Conservation (phyloP, 2,329 filamentous ascomycete species). For the Chaetomiaceae sp. region DNA sequence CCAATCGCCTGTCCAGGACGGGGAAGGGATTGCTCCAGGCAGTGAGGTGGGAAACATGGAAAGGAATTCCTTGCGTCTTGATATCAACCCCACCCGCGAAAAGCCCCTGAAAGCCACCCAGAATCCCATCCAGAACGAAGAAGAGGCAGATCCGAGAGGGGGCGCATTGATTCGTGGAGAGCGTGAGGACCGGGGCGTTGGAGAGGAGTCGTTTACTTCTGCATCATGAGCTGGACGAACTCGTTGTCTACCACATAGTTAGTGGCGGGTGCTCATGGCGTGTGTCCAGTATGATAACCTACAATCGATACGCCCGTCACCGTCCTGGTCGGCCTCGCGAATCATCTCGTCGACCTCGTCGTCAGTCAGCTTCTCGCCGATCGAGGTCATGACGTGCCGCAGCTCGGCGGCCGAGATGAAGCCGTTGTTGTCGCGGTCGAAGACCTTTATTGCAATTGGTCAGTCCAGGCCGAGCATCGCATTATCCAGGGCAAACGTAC, state of each 20-base stretch:
- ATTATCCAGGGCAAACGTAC: slow-evolving; percentile 37
- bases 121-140: slow-evolving; percentile 23
- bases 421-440: slow-evolving; percentile 87
- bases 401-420: slow-evolving; percentile 87
- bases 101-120: slow-evolving; percentile 18
- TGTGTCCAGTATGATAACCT: slow-evolving; percentile 32
- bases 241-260: slow-evolving; percentile 65
- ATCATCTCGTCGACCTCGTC: slow-evolving; percentile 94
- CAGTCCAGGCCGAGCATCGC: slow-evolving; percentile 10
- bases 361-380: slow-evolving; percentile 86
- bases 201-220: slow-evolving; percentile 60
- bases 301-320: slow-evolving; percentile 87
- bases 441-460: slow-evolving; percentile 49
- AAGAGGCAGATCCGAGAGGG: slow-evolving; percentile 21
- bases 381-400: slow-evolving; percentile 87
- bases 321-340: slow-evolving; percentile 83
- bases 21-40: slow-evolving; percentile 1
- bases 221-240: slow-evolving; percentile 94
- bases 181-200: slow-evolving; percentile 11
- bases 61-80: slow-evolving; percentile 14
- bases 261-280: slow-evolving; percentile 18
- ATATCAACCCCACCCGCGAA: slow-evolving; percentile 19
- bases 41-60: slow-evolving; percentile 13
- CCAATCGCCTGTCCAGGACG: background rate
- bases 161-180: slow-evolving; percentile 19